Evolutionary conservation across 2,329 filamentous ascomycete genomes (phyloP), one percentile per base, ranked within the genome.

Genomic region (Neocatenulostroma microsporum): DNA sequence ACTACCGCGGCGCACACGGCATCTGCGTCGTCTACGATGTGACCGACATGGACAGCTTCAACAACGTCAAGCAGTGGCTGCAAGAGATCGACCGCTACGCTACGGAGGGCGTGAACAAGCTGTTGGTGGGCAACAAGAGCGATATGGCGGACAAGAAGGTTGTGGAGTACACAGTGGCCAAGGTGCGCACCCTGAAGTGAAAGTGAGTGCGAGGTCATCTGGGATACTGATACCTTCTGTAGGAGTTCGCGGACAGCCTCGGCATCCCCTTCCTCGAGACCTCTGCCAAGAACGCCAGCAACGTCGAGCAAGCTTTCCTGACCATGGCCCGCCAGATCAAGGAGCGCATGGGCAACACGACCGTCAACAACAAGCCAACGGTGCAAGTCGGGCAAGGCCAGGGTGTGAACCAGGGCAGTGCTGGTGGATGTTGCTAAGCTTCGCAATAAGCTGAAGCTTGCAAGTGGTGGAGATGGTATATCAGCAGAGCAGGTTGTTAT

Each of bases 121-220:
- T 98, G 60, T 77, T 98, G 50, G 95, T 98, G 52, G 91, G 91
- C 62, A 98, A 98, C 76, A 98, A 98, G 70, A 98, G 91, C 69
- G 91, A 98, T 67, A 96, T 91, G 91, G 91, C 96, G 67, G 91
- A 98, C 69, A 96, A 96, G 75, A 82, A 91, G 51, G 87, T 84
- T 37, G 84, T 98, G 27, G 87, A 85, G 33, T n/a, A n/a, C n/a
- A n/a, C n/a, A 94, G 84, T 42, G 88, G 95, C 63, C 82, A 87
- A 58, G 91, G 91, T n/a, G n/a, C n/a, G n/a, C n/a, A n/a, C n/a
- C n/a, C n/a, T n/a, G n/a, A n/a, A n/a, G n/a, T n/a, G n/a, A n/a
- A n/a, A n/a, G 19, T 36, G 12, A 13, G 9, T 9, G 27, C 8
- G 7, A 8, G 8, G 14, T 8, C 8, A 29, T n/a, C n/a, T n/a